phyloP scores from a whole-genome alignment of 2,329 filamentous ascomycete species.

The Colletotrichum sojae region DNA sequence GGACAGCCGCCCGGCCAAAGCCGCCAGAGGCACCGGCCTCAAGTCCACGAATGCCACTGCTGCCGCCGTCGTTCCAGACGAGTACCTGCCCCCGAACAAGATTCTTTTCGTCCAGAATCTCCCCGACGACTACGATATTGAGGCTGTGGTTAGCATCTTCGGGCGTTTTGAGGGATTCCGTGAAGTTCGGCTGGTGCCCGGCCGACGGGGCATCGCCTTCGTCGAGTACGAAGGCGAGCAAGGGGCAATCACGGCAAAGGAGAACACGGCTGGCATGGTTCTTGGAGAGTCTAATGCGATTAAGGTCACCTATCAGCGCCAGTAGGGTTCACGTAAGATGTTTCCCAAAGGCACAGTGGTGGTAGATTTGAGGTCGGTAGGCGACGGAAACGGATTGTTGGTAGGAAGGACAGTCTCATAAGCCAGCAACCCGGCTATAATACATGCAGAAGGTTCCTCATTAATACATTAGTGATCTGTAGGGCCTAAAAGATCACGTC shows the following conservation, averaged over 20 bases:
- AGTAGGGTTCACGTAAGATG: conserved; percentile 63
- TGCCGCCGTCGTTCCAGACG: conserved; percentile 88
- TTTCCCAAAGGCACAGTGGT: neutral
- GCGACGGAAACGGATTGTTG: neutral
- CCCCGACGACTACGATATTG: conserved; percentile 87
- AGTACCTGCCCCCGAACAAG: conserved; percentile 98
- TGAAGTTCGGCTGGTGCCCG: conserved; percentile 91
- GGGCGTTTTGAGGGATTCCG: conserved; percentile 93
- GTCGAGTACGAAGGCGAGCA: conserved; percentile 95
- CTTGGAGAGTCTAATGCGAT: conserved; percentile 80
- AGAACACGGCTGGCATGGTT: conserved; percentile 88
- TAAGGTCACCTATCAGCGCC: conserved; percentile 96
- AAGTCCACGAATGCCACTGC: conserved; percentile 80
- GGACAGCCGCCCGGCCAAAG: conserved; percentile 74
- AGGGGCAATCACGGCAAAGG: conserved; percentile 93
- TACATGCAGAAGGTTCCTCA: conserved; percentile 4
- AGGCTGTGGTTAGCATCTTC: conserved; percentile 85
- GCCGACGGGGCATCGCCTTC: conserved; percentile 90
- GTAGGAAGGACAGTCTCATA: neutral
- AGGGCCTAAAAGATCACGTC: conserved; percentile 83
- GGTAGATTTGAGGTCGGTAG: neutral
- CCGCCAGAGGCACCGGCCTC: conserved; percentile 79
- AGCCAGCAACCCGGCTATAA: conserved; percentile 7
- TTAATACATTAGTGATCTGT: neutral
- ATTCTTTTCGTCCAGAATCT: conserved; percentile 95